phyloP scores from a whole-genome alignment of 331 rosid species.

The Spiraea crenata region DNA sequence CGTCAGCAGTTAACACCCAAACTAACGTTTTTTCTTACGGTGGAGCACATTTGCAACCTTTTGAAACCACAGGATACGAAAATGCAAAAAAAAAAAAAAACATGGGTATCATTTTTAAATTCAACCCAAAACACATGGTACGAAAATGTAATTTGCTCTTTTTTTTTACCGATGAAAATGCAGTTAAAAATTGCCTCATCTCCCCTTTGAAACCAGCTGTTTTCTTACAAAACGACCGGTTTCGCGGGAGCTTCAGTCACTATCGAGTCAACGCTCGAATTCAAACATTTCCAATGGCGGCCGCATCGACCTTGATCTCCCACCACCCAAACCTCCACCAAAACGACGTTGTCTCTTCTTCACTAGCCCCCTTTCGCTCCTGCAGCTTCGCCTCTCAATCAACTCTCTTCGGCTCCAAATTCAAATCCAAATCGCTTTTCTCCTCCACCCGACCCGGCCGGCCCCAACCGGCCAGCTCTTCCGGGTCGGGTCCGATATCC shows the following conservation, averaged over 20 bases:
- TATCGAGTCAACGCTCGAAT: slow-evolving; percentile 1
- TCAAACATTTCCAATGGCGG: slow-evolving; percentile 28
- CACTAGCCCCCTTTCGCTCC: neutral
- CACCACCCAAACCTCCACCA: slow-evolving; percentile 1
- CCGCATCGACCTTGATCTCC: slow-evolving; percentile 21
- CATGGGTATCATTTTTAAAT: too few relatives aligned
- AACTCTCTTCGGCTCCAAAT: slow-evolving; percentile 17
- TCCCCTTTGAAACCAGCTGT: too few relatives aligned
- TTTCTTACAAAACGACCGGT: neutral
- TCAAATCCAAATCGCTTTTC: slow-evolving; percentile 15
- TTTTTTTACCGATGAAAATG: too few relatives aligned
- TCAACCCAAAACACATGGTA: too few relatives aligned
- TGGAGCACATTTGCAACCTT: too few relatives aligned
- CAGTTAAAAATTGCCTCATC: too few relatives aligned
- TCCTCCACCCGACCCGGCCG: slow-evolving; percentile 15
- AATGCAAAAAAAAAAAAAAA: too few relatives aligned
- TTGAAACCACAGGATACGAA: too few relatives aligned
- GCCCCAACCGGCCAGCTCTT: slow-evolving; percentile 3
- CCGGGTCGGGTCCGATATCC: slow-evolving; percentile 5
- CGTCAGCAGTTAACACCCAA: too few relatives aligned
- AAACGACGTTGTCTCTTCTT: slow-evolving; percentile 20
- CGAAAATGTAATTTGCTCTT: too few relatives aligned
- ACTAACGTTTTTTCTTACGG: too few relatives aligned
- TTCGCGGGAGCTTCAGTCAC: too few relatives aligned
- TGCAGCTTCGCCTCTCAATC: slow-evolving; percentile 15